Percentiles rank a stretch among this genome's conserved stretches.
Conservation (phyloP, 805 yeast genomes). For the Candida sithepensis region DNA sequence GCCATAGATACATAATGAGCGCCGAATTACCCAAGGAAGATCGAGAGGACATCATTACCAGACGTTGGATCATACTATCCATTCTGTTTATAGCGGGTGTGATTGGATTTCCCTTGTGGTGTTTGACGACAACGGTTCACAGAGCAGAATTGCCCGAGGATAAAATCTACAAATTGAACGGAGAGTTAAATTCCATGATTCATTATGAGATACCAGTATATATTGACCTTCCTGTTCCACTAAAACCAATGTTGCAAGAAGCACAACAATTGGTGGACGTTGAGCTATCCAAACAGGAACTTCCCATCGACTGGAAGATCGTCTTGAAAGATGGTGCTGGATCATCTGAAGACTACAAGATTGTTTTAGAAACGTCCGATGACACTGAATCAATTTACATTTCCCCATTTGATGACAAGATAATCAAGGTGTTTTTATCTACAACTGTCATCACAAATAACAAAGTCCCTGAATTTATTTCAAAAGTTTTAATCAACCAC, state of each 20-base stretch:
- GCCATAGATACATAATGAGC: background rate
- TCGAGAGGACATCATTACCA: constrained; percentile 4
- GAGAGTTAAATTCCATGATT: constrained; percentile 21
- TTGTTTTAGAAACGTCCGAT: constrained; percentile 31
- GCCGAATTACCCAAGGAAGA: background rate
- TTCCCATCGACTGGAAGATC: constrained; percentile 30
- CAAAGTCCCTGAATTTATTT: constrained; percentile 35
- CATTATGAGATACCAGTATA: constrained; percentile 42
- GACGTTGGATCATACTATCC: constrained; percentile 23
- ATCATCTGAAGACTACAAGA: constrained; percentile 33
- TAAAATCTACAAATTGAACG: constrained; percentile 31
- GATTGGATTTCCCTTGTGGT: constrained; percentile 60
- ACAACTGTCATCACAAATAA: constrained; percentile 23
- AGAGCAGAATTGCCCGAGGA: constrained; percentile 57
- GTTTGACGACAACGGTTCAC: constrained; percentile 55
- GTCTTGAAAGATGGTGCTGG: constrained; percentile 25
- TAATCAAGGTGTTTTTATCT: constrained; percentile 31
- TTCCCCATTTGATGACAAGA: constrained; percentile 37
- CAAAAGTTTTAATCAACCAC: constrained; percentile 34
- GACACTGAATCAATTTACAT: constrained; percentile 25
- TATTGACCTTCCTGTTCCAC: constrained; percentile 33
- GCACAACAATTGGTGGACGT: constrained; percentile 37
- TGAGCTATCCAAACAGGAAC: constrained; percentile 5
- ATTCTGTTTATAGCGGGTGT: constrained; percentile 27
- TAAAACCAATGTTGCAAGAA: constrained; percentile 28